Evolutionary conservation across 129 eudicot genomes (phyloP).

Genomic region (Sambucus nigra): DNA sequence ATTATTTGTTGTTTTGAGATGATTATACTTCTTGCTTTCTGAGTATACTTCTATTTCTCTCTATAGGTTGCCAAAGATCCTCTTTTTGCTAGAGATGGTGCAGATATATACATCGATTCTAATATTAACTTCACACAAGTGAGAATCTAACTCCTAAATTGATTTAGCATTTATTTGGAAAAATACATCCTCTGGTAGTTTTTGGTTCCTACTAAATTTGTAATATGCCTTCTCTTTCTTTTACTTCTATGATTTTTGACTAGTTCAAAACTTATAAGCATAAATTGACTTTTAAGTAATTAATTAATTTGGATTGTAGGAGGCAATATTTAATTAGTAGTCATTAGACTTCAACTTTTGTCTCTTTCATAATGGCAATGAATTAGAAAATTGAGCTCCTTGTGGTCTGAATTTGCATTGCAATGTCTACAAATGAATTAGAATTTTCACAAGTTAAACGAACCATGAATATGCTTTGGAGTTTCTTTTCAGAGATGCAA

Average conservation of each 20-base stretch:
- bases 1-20: background rate
- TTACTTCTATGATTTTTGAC: background rate
- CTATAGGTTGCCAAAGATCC: conserved; percentile 72
- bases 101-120: conserved; percentile 64
- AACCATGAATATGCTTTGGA: background rate
- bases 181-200: background rate
- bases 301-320: no score
- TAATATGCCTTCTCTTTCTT: background rate
- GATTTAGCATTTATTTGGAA: conserved; percentile 1
- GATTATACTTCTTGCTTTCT: conserved; percentile 7
- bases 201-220: background rate
- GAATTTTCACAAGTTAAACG: background rate
- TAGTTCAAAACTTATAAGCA: background rate
- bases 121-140: conserved; percentile 77
- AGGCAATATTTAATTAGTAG: no score
- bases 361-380: no score
- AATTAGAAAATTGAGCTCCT: background rate
- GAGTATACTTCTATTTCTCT: background rate
- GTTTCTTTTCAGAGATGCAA: background rate
- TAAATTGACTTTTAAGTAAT: background rate
- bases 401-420: background rate
- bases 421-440: background rate
- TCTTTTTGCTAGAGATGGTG: conserved; percentile 64
- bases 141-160: conserved; percentile 11
- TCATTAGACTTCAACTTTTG: no score